Percentiles rank a stretch among this genome's conserved stretches.
These are phyloP conservation scores for Bimuria novae-zelandiae DNA, from an alignment of 2,329 filamentous ascomycete genomes.

Conservation along the genomic window DNA sequence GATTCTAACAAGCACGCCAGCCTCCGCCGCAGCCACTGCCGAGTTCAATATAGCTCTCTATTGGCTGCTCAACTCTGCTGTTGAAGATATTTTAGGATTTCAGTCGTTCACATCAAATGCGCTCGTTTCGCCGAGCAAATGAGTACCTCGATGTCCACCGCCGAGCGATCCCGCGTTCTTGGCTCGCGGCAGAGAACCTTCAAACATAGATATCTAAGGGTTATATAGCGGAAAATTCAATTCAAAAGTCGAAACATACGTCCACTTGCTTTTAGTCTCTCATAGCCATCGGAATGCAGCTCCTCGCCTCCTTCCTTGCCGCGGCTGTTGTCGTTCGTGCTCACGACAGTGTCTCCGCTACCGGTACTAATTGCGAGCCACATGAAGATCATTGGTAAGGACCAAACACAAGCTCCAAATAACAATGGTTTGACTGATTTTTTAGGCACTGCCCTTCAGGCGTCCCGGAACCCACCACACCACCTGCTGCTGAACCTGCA, in stretches of 20 bases:
- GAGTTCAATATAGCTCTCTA: background rate
- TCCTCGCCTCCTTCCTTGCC: conserved; percentile 7
- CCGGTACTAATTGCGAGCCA: conserved; percentile 7
- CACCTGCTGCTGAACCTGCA: conserved; percentile 2
- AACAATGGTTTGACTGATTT: background rate
- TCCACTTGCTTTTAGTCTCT: background rate
- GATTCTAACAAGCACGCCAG: background rate
- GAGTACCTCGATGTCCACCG: conserved; percentile 9
- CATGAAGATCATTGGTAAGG: conserved; percentile 12
- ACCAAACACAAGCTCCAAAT: background rate
- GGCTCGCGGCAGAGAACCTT: conserved; percentile 1
- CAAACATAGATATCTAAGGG: too few relatives aligned
- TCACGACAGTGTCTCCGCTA: conserved; percentile 6
- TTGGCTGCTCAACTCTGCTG: background rate
- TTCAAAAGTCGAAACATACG: background rate
- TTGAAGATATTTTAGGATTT: background rate
- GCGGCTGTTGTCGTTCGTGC: conserved; percentile 12
- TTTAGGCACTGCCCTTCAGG: conserved; percentile 10
- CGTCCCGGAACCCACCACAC: conserved; percentile 10
- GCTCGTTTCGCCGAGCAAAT: background rate
- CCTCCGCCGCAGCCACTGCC: background rate
- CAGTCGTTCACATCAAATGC: background rate
- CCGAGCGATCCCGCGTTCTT: conserved; percentile 3
- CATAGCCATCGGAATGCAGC: conserved; percentile 4
- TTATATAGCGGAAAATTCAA: too few relatives aligned